Evolutionary conservation across 2,329 filamentous ascomycete genomes (phyloP).

Genomic region (Kalaharituber pfeilii): DNA sequence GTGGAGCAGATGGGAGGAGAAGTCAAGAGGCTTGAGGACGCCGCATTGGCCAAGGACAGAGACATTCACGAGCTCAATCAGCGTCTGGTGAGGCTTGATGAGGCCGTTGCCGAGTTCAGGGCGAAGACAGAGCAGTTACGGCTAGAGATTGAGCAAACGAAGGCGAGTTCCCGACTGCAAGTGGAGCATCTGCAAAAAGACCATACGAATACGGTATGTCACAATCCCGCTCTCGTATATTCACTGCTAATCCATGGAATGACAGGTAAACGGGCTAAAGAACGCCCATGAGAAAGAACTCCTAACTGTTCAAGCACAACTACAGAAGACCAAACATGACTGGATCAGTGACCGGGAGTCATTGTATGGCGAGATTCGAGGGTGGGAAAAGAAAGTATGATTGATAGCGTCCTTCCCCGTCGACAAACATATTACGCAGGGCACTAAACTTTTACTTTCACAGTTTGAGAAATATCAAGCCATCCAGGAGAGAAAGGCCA

Average conservation of each 20-base stretch:
- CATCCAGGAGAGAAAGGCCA: too few relatives aligned
- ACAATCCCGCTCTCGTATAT: too few relatives aligned
- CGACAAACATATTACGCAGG: too few relatives aligned
- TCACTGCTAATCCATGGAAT: too few relatives aligned
- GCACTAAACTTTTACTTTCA: too few relatives aligned
- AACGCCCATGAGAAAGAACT: background rate
- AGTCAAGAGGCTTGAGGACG: constrained; percentile 20
- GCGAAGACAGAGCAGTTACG: background rate
- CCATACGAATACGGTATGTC: background rate
- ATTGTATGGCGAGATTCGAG: background rate
- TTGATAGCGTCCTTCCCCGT: too few relatives aligned
- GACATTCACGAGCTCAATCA: background rate
- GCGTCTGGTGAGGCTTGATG: background rate
- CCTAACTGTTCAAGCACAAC: background rate
- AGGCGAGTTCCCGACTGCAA: background rate
- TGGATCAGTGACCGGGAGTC: constrained; percentile 1
- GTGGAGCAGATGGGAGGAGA: constrained; percentile 18
- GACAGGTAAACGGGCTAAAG: too few relatives aligned
- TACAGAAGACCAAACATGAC: constrained; percentile 7
- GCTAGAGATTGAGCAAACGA: background rate
- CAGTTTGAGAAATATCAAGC: too few relatives aligned
- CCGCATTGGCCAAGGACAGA: constrained; percentile 2
- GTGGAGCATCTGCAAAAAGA: background rate
- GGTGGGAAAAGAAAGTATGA: background rate
- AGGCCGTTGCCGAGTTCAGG: background rate